These are phyloP conservation scores for Saccharomycopsis crataegensis DNA, from an alignment of 1,139 yeast species.

Conservation along the genomic window DNA sequence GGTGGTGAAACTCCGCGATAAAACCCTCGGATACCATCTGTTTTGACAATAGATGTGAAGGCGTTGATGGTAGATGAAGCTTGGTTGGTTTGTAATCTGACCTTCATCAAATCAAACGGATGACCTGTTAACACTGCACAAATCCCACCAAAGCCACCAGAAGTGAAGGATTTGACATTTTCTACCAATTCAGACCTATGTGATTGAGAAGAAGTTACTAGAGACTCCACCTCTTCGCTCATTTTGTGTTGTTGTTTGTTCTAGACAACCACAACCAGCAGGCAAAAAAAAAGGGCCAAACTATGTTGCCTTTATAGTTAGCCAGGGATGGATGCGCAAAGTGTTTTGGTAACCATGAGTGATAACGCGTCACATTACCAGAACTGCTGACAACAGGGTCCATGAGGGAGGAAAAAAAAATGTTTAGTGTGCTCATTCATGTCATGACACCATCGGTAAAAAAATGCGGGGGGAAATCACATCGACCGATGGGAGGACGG, in stretches of 20 bases:
- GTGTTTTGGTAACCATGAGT: too few relatives aligned
- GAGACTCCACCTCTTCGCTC: conserved; percentile 13
- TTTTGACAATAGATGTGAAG: conserved; percentile 56
- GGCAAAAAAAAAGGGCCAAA: too few relatives aligned
- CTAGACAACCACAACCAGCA: too few relatives aligned
- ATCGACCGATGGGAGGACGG: too few relatives aligned
- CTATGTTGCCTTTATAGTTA: too few relatives aligned
- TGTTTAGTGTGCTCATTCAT: too few relatives aligned
- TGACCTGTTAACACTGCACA: conserved; percentile 92
- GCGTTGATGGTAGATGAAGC: conserved; percentile 55
- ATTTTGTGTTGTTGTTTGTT: neutral
- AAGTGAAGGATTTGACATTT: conserved; percentile 66
- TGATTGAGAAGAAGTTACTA: neutral
- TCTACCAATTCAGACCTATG: conserved; percentile 20
- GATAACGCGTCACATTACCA: too few relatives aligned
- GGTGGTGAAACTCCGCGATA: conserved; percentile 90
- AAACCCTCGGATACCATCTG: conserved; percentile 71
- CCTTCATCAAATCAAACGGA: conserved; percentile 91
- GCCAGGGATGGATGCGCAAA: too few relatives aligned
- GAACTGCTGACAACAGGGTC: too few relatives aligned
- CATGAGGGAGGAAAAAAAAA: too few relatives aligned
- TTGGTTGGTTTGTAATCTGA: conserved; percentile 67
- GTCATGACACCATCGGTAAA: too few relatives aligned
- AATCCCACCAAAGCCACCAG: conserved; percentile 85
- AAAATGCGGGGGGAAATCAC: too few relatives aligned